Evolutionary conservation across 441 rosid species (phyloP), one percentile per base, ranked within the genome.

Genomic region (Arabidopsis hybrid): DNA sequence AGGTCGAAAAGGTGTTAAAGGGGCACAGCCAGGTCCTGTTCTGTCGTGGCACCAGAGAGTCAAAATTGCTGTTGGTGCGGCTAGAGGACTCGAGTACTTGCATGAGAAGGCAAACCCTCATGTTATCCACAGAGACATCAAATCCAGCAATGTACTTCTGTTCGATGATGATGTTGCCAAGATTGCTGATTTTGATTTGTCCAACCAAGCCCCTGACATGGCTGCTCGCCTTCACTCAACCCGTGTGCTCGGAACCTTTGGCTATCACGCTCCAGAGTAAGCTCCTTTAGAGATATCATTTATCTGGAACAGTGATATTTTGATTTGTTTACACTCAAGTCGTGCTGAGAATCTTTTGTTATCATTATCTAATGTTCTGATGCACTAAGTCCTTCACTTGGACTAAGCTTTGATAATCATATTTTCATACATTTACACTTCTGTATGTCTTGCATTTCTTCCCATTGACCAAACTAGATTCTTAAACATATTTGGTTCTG

Each of bases 211-310:
- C 43, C 91, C 88, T 38, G 87, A 83, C 72, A 75, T 73, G 83
- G 81, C 82, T 13, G 87, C 86, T 0, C 76, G 88, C 34, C 84
- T 85, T 49, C 84, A 80, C 69, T 87, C 85, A 8, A 74, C 88
- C 12, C 86, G 85, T 78, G 88, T 87, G 49, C 83, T 87, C 53
- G 91, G 91, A 62, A 87, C 88, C 66, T 85, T 85, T 51, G 91
- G 91, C 35, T 87, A 85, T 65, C 91, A 87, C 49, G 91, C 89
- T 74, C 91, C 82, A 31, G 89, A 87, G 87, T 85, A 82, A 69
- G 80, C 52, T 29, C 53, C 26, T 71, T 55, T 56, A 36, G 60
- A 12, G 26, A 21, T 68, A 51, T 75, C 38, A 3, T n/a, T 57
- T 34, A 34, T 43, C 39, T 34, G 32, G n/a, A 36, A 68, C 59